Percentiles rank a stretch among this genome's conserved stretches.
phyloP scores from a whole-genome alignment of 2,329 filamentous ascomycete genomes.

The Colletotrichum somersetense region DNA sequence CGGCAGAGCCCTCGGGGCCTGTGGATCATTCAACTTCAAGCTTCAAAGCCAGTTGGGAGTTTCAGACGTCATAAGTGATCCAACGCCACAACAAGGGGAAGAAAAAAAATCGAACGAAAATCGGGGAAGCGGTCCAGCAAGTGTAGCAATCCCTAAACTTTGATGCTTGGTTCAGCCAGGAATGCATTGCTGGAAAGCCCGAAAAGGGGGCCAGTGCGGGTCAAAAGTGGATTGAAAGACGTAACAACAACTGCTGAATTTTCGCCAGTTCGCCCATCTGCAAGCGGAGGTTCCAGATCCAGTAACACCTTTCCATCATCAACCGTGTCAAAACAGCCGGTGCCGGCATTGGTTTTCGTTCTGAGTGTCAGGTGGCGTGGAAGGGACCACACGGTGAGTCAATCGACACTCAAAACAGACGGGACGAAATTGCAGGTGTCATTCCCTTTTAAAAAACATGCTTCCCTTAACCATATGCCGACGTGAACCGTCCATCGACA shows the following conservation, averaged over 20 bases:
- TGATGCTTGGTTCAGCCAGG: background rate
- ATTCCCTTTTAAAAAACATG: slow-evolving; percentile 17
- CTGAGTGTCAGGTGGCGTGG: slow-evolving; percentile 24
- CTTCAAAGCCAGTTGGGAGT: background rate
- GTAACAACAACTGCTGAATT: slow-evolving; percentile 42
- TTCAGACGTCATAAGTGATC: background rate
- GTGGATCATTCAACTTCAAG: background rate
- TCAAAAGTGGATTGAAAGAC: slow-evolving; percentile 41
- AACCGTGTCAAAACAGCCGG: slow-evolving; percentile 27
- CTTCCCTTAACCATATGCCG: slow-evolving; percentile 19
- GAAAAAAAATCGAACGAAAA: no score
- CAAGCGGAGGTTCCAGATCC: slow-evolving; percentile 37
- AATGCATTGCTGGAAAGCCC: background rate
- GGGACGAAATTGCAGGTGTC: background rate
- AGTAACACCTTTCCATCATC: slow-evolving; percentile 30
- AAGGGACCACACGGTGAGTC: slow-evolving; percentile 31
- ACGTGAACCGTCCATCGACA: slow-evolving; percentile 14
- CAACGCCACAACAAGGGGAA: background rate
- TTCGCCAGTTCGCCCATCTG: slow-evolving; percentile 28
- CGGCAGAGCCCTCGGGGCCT: background rate
- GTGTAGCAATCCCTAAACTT: background rate
- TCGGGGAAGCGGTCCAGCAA: no score
- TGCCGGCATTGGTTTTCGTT: slow-evolving; percentile 3
- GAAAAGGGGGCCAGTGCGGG: slow-evolving; percentile 27
- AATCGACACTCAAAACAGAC: background rate